phyloP scores from a whole-genome alignment of 176 grass and related monocot species.

The Phragmites australis region DNA sequence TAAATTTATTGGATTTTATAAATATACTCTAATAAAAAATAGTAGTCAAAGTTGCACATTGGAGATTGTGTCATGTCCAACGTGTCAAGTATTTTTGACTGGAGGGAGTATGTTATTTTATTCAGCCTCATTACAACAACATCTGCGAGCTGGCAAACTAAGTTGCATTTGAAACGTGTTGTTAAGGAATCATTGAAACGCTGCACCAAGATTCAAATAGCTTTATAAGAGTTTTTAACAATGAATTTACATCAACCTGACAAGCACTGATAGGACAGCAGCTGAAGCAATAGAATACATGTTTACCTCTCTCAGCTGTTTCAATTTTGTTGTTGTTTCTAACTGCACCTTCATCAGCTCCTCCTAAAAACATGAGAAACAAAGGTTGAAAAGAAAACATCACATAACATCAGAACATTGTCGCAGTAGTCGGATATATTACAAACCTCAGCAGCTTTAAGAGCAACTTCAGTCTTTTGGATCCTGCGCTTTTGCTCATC shows the following conservation, averaged over 20 bases:
- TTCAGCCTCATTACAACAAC: not conserved
- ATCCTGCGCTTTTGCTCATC: conserved; percentile 77
- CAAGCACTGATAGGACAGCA: conserved; percentile 22
- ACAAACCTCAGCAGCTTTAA: conserved; percentile 88
- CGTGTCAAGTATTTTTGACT: no score
- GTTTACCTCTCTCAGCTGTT: conserved; percentile 76
- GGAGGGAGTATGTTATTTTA: not conserved
- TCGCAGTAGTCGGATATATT: conserved; percentile 5
- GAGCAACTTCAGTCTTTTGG: conserved; percentile 80
- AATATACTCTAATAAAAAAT: no score
- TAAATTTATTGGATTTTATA: no score
- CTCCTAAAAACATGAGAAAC: conserved; percentile 61
- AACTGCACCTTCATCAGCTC: conserved; percentile 80
- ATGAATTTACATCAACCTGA: conserved; percentile 17
- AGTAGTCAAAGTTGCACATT: no score
- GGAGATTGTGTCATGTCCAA: no score
- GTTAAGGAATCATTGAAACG: not conserved
- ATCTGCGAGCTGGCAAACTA: conserved; percentile 17
- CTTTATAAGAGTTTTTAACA: not conserved
- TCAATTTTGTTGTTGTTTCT: conserved; percentile 65
- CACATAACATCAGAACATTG: conserved; percentile 17
- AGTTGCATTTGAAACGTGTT: not conserved
- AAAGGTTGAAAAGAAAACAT: conserved; percentile 34
- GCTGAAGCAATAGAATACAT: conserved; percentile 16
- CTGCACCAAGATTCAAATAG: conserved; percentile 22